A percentile compares a stretch with the other conserved stretches of the same genome.
Conservation (phyloP, 352 stramenopile species). For the Globisporangium paroecandrum region DNA sequence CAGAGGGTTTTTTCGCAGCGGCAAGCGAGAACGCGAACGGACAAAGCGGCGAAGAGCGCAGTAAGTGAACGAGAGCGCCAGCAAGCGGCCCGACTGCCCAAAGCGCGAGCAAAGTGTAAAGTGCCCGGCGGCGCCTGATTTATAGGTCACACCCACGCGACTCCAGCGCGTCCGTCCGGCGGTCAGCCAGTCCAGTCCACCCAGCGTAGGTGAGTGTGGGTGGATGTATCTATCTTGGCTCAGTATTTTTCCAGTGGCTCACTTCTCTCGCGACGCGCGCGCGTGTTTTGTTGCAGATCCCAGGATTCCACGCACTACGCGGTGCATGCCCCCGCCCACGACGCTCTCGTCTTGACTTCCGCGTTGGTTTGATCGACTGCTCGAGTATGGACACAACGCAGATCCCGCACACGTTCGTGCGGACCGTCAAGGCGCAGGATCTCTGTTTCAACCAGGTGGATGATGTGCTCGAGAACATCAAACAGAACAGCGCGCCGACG, state of each 20-base stretch:
- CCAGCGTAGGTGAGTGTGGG: neutral
- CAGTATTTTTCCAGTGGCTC: neutral
- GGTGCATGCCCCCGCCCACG: neutral
- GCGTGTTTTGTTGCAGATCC: constrained; percentile 1
- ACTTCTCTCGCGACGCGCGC: neutral
- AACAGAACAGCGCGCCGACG: constrained; percentile 54
- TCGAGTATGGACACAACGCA: constrained; percentile 37
- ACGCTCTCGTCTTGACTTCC: neutral
- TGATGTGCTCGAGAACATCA: constrained; percentile 62
- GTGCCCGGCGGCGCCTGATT: constrained; percentile 8
- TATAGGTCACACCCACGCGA: constrained; percentile 4
- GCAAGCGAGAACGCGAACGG: constrained; percentile 16
- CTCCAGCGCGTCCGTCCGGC: neutral
- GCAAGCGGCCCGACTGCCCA: neutral
- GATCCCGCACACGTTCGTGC: constrained; percentile 78
- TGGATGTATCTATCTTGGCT: neutral
- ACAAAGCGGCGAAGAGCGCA: constrained; percentile 14
- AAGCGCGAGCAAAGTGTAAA: neutral
- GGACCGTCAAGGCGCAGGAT: constrained; percentile 77
- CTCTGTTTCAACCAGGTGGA: constrained; percentile 78
- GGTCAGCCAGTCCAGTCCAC: neutral
- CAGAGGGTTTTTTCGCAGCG: neutral
- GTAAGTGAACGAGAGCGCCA: constrained; percentile 5
- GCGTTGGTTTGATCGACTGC: neutral
- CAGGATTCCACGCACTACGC: neutral